These are phyloP conservation scores for Trichoderma breve DNA, from an alignment of 2,329 filamentous ascomycete genomes.

Conservation along the genomic window DNA sequence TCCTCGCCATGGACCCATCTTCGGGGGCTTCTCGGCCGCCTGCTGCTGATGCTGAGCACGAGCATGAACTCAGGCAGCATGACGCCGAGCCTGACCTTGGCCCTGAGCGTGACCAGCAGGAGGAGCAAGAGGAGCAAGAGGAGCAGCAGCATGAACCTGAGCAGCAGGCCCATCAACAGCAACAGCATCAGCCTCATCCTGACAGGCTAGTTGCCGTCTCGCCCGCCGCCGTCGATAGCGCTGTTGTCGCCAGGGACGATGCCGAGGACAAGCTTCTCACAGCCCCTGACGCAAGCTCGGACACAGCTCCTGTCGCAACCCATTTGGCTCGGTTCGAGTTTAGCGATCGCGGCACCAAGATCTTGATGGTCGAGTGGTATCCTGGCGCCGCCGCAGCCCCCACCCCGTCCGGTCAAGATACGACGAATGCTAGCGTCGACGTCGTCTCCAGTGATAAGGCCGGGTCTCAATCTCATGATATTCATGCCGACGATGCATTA, in stretches of 20 bases:
- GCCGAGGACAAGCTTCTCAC: slow-evolving; percentile 19
- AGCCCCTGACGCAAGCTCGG: slow-evolving; percentile 21
- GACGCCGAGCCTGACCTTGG: background rate
- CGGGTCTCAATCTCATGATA: slow-evolving; percentile 19
- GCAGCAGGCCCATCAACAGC: background rate
- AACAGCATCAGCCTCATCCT: background rate
- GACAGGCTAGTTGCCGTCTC: background rate
- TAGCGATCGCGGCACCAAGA: slow-evolving; percentile 82
- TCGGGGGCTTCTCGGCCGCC: slow-evolving; percentile 37
- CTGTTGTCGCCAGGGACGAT: slow-evolving; percentile 22
- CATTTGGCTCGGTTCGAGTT: slow-evolving; percentile 77
- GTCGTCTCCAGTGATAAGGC: slow-evolving; percentile 1
- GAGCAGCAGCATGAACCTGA: background rate
- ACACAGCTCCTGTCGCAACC: slow-evolving; percentile 27
- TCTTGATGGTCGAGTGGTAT: slow-evolving; percentile 92
- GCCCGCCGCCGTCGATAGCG: slow-evolving; percentile 13
- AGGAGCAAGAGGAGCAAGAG: background rate
- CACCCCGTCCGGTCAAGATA: slow-evolving; percentile 12
- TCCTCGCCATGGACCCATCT: slow-evolving; percentile 29
- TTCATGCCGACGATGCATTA: background rate
- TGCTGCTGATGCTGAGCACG: slow-evolving; percentile 5
- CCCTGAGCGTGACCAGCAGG: background rate
- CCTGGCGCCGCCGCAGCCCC: slow-evolving; percentile 27
- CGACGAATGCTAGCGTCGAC: background rate
- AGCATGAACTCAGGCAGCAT: background rate